Evolutionary conservation across 164 flowering plant species (phyloP).

Genomic region (Tinospora cordifolia): DNA sequence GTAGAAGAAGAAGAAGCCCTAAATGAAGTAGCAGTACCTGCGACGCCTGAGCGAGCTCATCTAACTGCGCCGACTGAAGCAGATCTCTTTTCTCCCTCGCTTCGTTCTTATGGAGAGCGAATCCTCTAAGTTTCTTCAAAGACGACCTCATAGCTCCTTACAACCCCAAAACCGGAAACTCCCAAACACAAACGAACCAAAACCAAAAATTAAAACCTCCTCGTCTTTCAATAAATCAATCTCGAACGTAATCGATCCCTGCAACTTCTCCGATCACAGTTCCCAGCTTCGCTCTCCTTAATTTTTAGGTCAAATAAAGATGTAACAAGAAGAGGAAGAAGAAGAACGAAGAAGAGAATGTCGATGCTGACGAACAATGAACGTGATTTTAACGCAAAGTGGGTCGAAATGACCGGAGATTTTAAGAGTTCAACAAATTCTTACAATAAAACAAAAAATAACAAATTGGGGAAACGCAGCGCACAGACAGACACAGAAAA

Average conservation of each 20-base stretch:
- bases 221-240: background rate
- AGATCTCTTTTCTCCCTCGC: slow-evolving; percentile 44
- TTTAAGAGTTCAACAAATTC: background rate
- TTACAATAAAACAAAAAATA: too few species aligned
- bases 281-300: background rate
- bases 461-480: background rate
- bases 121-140: slow-evolving; percentile 52
- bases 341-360: background rate
- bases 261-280: background rate
- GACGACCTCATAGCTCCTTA: slow-evolving; percentile 56
- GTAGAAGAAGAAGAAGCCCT: background rate
- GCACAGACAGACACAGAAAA: too few species aligned
- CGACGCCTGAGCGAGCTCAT: slow-evolving; percentile 77
- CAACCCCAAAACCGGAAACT: background rate
- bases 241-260: slow-evolving; percentile 5
- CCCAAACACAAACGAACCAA: background rate
- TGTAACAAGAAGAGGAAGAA: background rate
- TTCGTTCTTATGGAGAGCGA: slow-evolving; percentile 51
- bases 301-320: background rate
- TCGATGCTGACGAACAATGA: background rate
- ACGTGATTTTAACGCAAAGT: background rate
- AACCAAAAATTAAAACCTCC: slow-evolving; percentile 1
- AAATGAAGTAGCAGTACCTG: slow-evolving; percentile 35
- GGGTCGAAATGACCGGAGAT: background rate
- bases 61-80: slow-evolving; percentile 40